Evolutionary conservation across 768 basidiomycete species (phyloP).

Genomic region (Cystofilobasidium bisporidii): DNA sequence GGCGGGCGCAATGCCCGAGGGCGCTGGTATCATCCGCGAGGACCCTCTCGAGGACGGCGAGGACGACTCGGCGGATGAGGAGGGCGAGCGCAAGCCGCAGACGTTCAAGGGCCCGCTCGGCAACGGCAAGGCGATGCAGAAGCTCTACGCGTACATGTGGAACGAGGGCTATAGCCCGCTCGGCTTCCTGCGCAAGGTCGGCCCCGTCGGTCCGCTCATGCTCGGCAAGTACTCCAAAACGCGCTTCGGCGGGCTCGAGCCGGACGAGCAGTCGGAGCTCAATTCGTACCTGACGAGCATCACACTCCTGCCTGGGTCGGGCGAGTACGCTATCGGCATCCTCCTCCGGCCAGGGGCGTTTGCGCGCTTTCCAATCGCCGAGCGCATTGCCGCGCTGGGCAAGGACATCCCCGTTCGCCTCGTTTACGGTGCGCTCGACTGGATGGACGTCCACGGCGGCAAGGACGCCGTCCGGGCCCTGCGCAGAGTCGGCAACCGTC

Average conservation of each 20-base stretch:
- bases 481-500: conserved; percentile 7
- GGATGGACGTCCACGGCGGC: conserved; percentile 24
- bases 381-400: neutral
- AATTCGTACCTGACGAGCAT: conserved; percentile 19
- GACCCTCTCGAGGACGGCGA: neutral
- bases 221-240: neutral
- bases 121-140: conserved; percentile 17
- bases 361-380: conserved; percentile 10
- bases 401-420: neutral
- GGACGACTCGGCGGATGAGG: neutral
- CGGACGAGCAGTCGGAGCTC: neutral
- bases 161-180: neutral
- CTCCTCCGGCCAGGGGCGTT: conserved; percentile 22
- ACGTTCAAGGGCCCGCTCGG: conserved; percentile 25
- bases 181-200: conserved; percentile 12
- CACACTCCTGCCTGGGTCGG: conserved; percentile 13
- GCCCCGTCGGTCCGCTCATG: conserved; percentile 4
- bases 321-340: conserved; percentile 18
- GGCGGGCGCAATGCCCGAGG: neutral
- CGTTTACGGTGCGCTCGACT: conserved; percentile 16
- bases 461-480: conserved; percentile 17
- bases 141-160: neutral
- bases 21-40: neutral
- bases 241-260: neutral
- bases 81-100: conserved; percentile 13